A percentile compares a stretch with the other conserved stretches of the same genome.
phyloP scores from a whole-genome alignment of 495 filamentous ascomycete genomes.

The Astrothelium subdiscretum region DNA sequence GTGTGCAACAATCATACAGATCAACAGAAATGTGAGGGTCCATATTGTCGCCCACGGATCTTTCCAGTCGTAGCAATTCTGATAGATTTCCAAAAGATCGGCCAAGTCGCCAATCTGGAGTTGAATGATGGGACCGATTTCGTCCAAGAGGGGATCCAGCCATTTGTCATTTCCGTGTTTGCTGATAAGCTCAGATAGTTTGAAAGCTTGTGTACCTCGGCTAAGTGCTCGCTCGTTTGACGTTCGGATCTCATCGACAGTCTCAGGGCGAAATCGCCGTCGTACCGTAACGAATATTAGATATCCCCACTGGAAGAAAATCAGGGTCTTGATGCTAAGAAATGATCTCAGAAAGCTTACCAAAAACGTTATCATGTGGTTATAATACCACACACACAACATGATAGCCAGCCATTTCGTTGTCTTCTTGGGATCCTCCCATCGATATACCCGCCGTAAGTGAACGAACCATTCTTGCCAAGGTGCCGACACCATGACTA shows the following conservation, averaged over 20 bases:
- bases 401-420: constrained; percentile 16
- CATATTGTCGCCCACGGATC: constrained; percentile 8
- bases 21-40: constrained; percentile 11
- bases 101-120: constrained; percentile 19
- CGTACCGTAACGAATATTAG: constrained; percentile 17
- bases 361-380: constrained; percentile 17
- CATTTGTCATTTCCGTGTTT: constrained; percentile 19
- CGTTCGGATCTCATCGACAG: constrained; percentile 12
- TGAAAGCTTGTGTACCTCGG: constrained; percentile 10
- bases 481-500: constrained; percentile 19
- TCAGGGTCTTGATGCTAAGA: too few species aligned
- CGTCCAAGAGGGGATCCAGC: constrained; percentile 20
- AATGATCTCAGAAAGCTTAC: constrained; percentile 13
- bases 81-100: constrained; percentile 19
- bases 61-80: constrained; percentile 22
- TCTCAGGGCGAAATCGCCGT: constrained; percentile 9
- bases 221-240: constrained; percentile 16
- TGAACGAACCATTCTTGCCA: constrained; percentile 21
- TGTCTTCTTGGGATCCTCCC: constrained; percentile 21
- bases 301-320: constrained; percentile 12
- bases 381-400: constrained; percentile 13
- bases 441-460: constrained; percentile 18
- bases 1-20: constrained; percentile 10
- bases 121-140: constrained; percentile 19
- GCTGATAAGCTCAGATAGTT: constrained; percentile 19